A percentile compares a stretch with the other conserved stretches of the same genome.
Evolutionary conservation across 768 basidiomycete genomes (phyloP).

Genomic region (Boletus sp.): DNA sequence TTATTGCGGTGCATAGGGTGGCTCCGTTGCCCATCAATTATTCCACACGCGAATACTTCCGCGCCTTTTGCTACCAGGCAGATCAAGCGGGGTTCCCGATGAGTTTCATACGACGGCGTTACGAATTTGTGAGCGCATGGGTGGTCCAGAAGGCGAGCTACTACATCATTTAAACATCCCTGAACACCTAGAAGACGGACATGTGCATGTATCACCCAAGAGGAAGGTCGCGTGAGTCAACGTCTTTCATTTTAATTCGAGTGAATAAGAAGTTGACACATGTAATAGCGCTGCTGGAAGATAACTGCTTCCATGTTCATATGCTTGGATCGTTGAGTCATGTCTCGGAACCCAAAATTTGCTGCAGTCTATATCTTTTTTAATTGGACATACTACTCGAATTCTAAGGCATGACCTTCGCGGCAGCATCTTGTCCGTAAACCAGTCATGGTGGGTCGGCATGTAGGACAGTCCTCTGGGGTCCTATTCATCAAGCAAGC

Average conservation of each 20-base stretch:
- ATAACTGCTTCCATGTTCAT: slow-evolving; percentile 2
- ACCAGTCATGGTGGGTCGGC: background rate
- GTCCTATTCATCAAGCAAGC: background rate
- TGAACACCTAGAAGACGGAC: slow-evolving; percentile 4
- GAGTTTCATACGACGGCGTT: slow-evolving; percentile 29
- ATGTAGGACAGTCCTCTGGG: background rate
- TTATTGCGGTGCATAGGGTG: slow-evolving; percentile 20
- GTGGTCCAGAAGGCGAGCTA: slow-evolving; percentile 27
- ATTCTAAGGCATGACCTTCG: background rate
- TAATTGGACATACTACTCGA: slow-evolving; percentile 8
- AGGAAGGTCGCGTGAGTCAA: slow-evolving; percentile 25
- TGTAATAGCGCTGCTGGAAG: slow-evolving; percentile 15
- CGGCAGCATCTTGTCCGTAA: background rate
- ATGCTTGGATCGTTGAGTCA: slow-evolving; percentile 4
- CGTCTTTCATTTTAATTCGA: background rate
- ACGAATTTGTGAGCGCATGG: slow-evolving; percentile 30
- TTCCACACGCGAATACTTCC: slow-evolving; percentile 37
- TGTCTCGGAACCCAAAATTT: slow-evolving; percentile 5
- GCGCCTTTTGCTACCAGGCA: slow-evolving; percentile 28
- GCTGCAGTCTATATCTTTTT: slow-evolving; percentile 3
- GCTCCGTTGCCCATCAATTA: slow-evolving; percentile 31
- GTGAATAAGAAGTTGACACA: background rate
- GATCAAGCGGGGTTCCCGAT: slow-evolving; percentile 27
- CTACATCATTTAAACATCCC: background rate
- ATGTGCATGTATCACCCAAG: slow-evolving; percentile 6